These are phyloP conservation scores for Metschnikowia rubicola DNA, from an alignment of 805 yeast species.

Conservation along the genomic window DNA sequence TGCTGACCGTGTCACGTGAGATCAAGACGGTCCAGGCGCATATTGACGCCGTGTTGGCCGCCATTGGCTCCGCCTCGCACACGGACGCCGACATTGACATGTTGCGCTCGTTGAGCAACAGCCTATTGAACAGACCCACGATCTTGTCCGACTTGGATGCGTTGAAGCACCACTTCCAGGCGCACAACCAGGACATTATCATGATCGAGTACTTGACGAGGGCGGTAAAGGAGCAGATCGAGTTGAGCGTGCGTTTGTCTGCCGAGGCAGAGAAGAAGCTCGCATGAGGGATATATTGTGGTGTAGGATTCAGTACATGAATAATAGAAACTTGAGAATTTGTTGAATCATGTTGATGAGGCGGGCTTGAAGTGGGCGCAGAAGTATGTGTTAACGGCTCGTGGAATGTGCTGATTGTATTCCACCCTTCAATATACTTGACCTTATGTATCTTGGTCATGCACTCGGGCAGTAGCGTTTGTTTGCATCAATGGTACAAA, in stretches of 20 bases:
- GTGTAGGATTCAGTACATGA: neutral
- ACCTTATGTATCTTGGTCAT: no score
- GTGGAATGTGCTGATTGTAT: no score
- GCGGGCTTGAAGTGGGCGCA: no score
- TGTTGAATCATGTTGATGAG: neutral
- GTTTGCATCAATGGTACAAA: no score
- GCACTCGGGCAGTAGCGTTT: no score
- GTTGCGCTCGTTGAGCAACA: conserved; percentile 63
- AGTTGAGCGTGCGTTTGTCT: conserved; percentile 70
- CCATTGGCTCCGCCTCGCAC: conserved; percentile 40
- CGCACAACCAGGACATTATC: conserved; percentile 74
- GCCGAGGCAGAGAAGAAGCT: conserved; percentile 32
- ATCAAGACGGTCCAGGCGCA: conserved; percentile 44
- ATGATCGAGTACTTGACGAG: conserved; percentile 80
- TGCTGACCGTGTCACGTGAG: conserved; percentile 45
- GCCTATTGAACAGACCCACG: conserved; percentile 49
- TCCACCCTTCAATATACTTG: no score
- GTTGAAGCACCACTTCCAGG: conserved; percentile 58
- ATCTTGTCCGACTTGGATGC: conserved; percentile 48
- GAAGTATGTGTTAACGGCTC: no score
- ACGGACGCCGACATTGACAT: conserved; percentile 52
- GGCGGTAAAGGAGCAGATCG: conserved; percentile 81
- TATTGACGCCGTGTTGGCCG: conserved; percentile 47
- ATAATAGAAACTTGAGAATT: neutral
- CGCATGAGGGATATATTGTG: conserved; percentile 3